These are phyloP conservation scores for Malbranchea zuffiana DNA, from an alignment of 2,329 filamentous ascomycete species.

Conservation along the genomic window DNA sequence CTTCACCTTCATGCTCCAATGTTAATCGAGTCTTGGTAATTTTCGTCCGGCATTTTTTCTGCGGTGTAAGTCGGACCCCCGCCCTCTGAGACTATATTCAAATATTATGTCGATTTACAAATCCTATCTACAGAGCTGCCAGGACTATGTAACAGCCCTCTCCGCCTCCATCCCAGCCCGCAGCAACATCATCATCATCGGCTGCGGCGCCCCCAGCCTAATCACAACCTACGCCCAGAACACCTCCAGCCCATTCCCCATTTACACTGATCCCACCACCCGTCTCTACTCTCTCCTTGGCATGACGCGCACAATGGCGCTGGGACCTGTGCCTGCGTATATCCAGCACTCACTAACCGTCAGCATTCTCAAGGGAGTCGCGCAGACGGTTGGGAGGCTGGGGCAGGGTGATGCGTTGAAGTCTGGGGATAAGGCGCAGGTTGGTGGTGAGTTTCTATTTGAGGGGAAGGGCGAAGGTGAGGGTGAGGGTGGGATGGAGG, in stretches of 20 bases:
- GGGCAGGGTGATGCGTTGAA: slow-evolving; percentile 49
- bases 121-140: slow-evolving; percentile 51
- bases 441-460: slow-evolving; percentile 71
- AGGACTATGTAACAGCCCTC: slow-evolving; percentile 59
- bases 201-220: slow-evolving; percentile 58
- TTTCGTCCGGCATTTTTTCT: slow-evolving; percentile 72
- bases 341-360: slow-evolving; percentile 43
- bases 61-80: slow-evolving; percentile 49
- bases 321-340: slow-evolving; percentile 56
- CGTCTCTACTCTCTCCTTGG: slow-evolving; percentile 56
- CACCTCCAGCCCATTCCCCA: slow-evolving; percentile 58
- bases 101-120: slow-evolving; percentile 5
- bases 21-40: slow-evolving; percentile 56
- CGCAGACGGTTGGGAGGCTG: slow-evolving; percentile 51
- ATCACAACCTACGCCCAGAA: slow-evolving; percentile 55
- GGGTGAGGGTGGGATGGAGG: slow-evolving; percentile 41
- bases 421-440: slow-evolving; percentile 56
- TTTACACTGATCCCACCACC: slow-evolving; percentile 63
- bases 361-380: slow-evolving; percentile 39
- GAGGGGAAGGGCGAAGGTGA: slow-evolving; percentile 31
- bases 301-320: slow-evolving; percentile 53
- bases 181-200: slow-evolving; percentile 58
- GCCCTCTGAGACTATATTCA: not conserved
- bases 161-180: slow-evolving; percentile 45
- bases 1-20: slow-evolving; percentile 22